Conservation (phyloP, 768 basidiomycete genomes). For the Chlorophyllum brunneum region DNA sequence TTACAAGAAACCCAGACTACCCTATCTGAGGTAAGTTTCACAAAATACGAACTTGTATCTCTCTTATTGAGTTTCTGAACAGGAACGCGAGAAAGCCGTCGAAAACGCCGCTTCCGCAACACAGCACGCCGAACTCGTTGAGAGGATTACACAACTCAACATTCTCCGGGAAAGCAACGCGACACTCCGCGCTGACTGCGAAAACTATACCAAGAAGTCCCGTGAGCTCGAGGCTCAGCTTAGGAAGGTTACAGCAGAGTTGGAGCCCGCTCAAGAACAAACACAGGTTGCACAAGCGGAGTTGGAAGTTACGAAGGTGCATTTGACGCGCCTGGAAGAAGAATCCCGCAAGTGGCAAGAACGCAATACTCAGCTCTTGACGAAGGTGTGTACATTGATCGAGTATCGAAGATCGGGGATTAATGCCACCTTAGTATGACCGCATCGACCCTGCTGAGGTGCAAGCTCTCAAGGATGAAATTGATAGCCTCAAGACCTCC, state of each 20-base stretch:
- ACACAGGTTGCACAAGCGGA: constrained; percentile 66
- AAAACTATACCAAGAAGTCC: constrained; percentile 64
- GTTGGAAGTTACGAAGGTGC: constrained; percentile 62
- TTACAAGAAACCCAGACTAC: constrained; percentile 68
- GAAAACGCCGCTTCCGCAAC: constrained; percentile 67
- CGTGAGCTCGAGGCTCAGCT: constrained; percentile 65
- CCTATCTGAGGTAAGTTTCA: constrained; percentile 57
- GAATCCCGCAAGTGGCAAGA: constrained; percentile 84
- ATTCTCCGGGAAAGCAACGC: constrained; percentile 86
- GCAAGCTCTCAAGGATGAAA: constrained; percentile 73
- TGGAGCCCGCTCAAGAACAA: constrained; percentile 75
- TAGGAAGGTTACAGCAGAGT: constrained; percentile 50
- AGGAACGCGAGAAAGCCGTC: constrained; percentile 82
- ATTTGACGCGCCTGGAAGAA: constrained; percentile 66
- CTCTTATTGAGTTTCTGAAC: constrained; percentile 4
- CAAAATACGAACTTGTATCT: neutral
- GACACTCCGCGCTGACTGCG: constrained; percentile 74
- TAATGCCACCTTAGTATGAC: constrained; percentile 55
- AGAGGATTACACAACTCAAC: constrained; percentile 83
- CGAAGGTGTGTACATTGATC: constrained; percentile 49
- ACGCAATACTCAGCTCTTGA: constrained; percentile 74
- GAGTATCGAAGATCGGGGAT: neutral
- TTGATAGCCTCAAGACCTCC: constrained; percentile 43
- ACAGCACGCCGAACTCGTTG: constrained; percentile 81
- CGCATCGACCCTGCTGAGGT: constrained; percentile 86